A percentile compares a stretch with the other conserved stretches of the same genome.
phyloP scores from a whole-genome alignment of 371 early-diverging fungal species.

The Amoeboaphelidium occidentale region DNA sequence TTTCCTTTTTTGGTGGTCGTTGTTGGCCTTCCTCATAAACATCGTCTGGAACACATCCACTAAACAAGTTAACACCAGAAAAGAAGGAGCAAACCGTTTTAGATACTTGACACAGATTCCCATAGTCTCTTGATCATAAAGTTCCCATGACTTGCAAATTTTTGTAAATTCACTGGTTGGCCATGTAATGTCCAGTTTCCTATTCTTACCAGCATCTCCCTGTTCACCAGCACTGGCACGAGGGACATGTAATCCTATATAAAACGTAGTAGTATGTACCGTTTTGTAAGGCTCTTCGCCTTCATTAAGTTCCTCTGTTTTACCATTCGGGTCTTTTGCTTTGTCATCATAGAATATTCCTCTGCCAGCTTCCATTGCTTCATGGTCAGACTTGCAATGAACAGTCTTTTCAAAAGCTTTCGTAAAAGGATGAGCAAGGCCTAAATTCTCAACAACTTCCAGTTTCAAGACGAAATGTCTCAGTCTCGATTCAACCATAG shows the following conservation, averaged over 20 bases:
- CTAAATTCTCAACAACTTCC: constrained; percentile 52
- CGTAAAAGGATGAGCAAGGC: constrained; percentile 69
- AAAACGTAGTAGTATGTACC: constrained; percentile 57
- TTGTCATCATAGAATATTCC: constrained; percentile 21
- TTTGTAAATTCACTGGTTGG: constrained; percentile 54
- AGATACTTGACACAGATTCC: constrained; percentile 35
- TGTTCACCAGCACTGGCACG: constrained; percentile 17
- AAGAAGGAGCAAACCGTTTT: too few species aligned
- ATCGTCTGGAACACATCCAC: too few species aligned
- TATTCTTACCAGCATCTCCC: constrained; percentile 2
- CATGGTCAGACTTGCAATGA: constrained; percentile 30
- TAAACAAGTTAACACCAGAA: too few species aligned
- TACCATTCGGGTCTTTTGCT: constrained; percentile 14
- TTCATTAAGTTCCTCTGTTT: constrained; percentile 4
- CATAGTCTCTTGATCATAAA: constrained; percentile 38
- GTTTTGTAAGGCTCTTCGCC: constrained; percentile 3
- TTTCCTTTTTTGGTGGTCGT: too few species aligned
- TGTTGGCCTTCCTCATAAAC: too few species aligned
- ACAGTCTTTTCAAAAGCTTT: constrained; percentile 51
- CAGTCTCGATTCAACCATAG: constrained; percentile 79
- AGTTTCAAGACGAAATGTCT: constrained; percentile 71
- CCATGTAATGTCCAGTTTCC: constrained; percentile 36
- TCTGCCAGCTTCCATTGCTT: constrained; percentile 30
- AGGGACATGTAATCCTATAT: constrained; percentile 22
- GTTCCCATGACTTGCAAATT: constrained; percentile 51